These are phyloP conservation scores for Penicillium expansum DNA, from an alignment of 2,329 filamentous ascomycete genomes.

Conservation along the genomic window DNA sequence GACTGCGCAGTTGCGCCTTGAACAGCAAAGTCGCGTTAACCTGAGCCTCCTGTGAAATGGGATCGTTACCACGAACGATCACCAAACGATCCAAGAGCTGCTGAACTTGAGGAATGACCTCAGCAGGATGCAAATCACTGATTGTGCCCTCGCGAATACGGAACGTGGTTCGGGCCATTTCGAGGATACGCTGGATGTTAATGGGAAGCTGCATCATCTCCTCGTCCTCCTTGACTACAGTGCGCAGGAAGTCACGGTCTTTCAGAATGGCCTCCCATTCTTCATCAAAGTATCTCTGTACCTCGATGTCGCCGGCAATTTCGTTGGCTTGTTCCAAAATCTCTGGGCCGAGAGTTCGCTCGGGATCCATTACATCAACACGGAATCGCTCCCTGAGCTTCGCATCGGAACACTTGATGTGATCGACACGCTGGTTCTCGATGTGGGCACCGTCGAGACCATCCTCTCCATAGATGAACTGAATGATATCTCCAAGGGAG, in stretches of 20 bases:
- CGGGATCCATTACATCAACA: conserved; percentile 77
- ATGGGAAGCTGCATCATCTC: conserved; percentile 88
- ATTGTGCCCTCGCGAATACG: conserved; percentile 80
- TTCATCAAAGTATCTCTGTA: conserved; percentile 80
- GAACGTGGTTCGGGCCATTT: conserved; percentile 86
- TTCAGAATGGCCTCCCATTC: conserved; percentile 76
- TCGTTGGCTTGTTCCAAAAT: conserved; percentile 83
- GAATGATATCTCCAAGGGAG: conserved; percentile 91
- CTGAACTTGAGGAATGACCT: conserved; percentile 78
- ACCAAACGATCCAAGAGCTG: conserved; percentile 72
- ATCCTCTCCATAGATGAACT: conserved; percentile 97
- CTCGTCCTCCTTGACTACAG: conserved; percentile 71
- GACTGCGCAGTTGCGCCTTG: conserved; percentile 86
- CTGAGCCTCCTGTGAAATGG: conserved; percentile 81
- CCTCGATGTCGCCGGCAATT: conserved; percentile 79
- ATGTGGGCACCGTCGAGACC: conserved; percentile 91
- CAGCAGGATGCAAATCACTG: conserved; percentile 83
- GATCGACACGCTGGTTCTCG: conserved; percentile 86
- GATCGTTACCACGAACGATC: conserved; percentile 81
- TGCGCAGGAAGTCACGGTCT: conserved; percentile 74
- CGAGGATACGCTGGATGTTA: conserved; percentile 86
- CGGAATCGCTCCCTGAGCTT: conserved; percentile 79
- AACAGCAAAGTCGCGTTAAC: conserved; percentile 83
- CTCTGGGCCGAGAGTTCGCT: conserved; percentile 62
- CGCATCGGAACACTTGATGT: conserved; percentile 73